A percentile compares a stretch with the other conserved stretches of the same genome.
Evolutionary conservation across 2,329 filamentous ascomycete genomes (phyloP).

Genomic region (Aschersonia sp.): DNA sequence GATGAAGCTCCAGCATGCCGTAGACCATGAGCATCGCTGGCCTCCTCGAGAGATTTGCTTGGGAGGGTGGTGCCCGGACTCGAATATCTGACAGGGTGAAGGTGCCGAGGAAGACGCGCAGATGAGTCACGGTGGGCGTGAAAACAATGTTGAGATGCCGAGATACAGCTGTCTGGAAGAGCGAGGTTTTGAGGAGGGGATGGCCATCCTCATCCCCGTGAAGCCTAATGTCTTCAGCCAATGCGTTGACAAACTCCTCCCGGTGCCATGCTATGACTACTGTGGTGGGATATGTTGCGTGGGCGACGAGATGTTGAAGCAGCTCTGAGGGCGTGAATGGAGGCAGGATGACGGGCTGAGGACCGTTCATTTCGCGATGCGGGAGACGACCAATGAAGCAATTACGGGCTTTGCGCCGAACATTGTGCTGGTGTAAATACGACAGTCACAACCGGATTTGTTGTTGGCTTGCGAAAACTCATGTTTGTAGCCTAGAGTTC

Average conservation of each 20-base stretch:
- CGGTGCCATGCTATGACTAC: constrained; percentile 58
- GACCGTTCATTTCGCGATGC: constrained; percentile 3
- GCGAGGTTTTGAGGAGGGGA: constrained; percentile 43
- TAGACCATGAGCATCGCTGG: constrained; percentile 43
- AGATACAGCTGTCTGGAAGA: constrained; percentile 55
- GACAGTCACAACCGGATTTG: not conserved
- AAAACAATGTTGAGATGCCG: constrained; percentile 58
- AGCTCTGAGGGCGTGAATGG: constrained; percentile 45
- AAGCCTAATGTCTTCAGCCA: constrained; percentile 32
- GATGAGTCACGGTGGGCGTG: constrained; percentile 58
- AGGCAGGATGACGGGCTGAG: constrained; percentile 29
- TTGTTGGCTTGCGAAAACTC: too few relatives aligned
- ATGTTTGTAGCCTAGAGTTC: too few relatives aligned
- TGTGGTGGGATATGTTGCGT: constrained; percentile 42
- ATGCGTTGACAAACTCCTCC: constrained; percentile 46
- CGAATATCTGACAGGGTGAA: constrained; percentile 25
- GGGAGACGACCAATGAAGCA: not conserved
- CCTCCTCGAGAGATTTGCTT: constrained; percentile 2
- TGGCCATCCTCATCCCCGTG: constrained; percentile 4
- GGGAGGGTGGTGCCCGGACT: constrained; percentile 19
- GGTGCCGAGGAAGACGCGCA: constrained; percentile 60
- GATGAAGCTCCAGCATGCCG: constrained; percentile 50
- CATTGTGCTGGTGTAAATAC: not conserved
- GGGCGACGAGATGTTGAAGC: constrained; percentile 46
- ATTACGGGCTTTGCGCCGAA: too few relatives aligned